Evolutionary conservation across 805 yeast species (phyloP).

Genomic region (Deakozyma indianensis): DNA sequence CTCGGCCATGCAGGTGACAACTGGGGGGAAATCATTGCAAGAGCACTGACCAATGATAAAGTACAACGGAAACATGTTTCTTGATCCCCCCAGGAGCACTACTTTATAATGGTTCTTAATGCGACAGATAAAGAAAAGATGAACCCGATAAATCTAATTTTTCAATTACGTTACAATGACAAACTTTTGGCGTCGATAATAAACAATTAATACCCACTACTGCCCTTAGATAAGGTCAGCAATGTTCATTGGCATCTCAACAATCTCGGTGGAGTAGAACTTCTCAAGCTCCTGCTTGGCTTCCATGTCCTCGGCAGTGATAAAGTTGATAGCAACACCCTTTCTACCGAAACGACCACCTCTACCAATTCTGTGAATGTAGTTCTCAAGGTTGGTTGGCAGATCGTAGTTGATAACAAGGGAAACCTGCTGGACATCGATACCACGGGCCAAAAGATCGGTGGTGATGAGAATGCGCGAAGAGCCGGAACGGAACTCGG

Average conservation of each 20-base stretch:
- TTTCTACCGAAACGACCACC: conserved; percentile 98
- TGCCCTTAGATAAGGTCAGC: conserved; percentile 26
- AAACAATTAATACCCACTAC: not conserved
- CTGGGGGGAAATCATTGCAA: no score
- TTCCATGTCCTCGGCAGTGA: conserved; percentile 64
- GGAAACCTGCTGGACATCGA: conserved; percentile 96
- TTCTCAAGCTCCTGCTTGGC: conserved; percentile 72
- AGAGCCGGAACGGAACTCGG: conserved; percentile 85
- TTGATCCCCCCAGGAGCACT: no score
- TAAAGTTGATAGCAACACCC: conserved; percentile 88
- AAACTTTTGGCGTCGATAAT: conserved; percentile 2
- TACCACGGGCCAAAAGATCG: conserved; percentile 96
- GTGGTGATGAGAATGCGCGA: conserved; percentile 91
- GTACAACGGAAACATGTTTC: no score
- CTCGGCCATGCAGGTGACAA: no score
- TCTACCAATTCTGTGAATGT: conserved; percentile 95
- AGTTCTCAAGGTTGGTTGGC: conserved; percentile 87
- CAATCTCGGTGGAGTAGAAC: conserved; percentile 77
- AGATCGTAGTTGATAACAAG: conserved; percentile 90
- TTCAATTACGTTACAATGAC: not conserved
- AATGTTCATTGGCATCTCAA: conserved; percentile 82
- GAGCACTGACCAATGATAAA: no score
- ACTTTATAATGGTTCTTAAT: no score
- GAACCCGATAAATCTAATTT: not conserved
- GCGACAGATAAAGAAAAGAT: no score